Base-by-base conservation (phyloP, 1,284 basidiomycete genomes). In the Trichosporon asahii region DNA sequence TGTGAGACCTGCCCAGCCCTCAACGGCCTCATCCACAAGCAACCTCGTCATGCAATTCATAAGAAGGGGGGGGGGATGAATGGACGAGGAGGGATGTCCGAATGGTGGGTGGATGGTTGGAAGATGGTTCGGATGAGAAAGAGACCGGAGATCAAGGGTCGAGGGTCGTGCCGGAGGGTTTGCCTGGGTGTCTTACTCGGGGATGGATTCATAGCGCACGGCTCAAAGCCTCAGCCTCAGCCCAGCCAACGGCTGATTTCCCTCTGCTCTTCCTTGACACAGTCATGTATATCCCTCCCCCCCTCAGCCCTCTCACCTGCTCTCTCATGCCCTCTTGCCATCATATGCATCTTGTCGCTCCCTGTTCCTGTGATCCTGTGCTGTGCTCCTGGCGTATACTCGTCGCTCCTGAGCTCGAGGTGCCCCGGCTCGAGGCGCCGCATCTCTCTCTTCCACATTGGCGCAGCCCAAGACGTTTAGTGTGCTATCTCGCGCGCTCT, bases 71-170 rank as follows among this genome's bases (percentile, higher is more conserved):
- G n/a, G n/a, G n/a, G n/a, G n/a, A 23, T 11, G 29, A 23, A 61
- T 21, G 57, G 18, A 31, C 21, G 55, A 60, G 3, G 27, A 25
- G 15, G 29, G 57, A n/a, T 3, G 14, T n/a, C 15, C 15, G 57
- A n/a, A 31, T 61, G 15, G 55, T 60, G 55, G 29, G 21, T 15
- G 25, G 53, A 8, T 31, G 55, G 55, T 6, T 29, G 12, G 29
- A 25, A 21, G 23, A 25, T 53, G 57, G 40, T 44, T 61, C 57
- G 57, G 57, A 61, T 61, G 57, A 31, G 27, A n/a, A 61, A 61
- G 55, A 61, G 57, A 61, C 57, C 57, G 57, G 57, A 53, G 27
- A 21, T 61, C 57, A 61, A 33, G 57, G 57, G 27, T 61, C 18
- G 29, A 60, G 55, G 25, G 55, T 25, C 25, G 18, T 15, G 55